Evolutionary conservation across 2,329 filamentous ascomycete species (phyloP).

Genomic region (Bipolaris gigantea): DNA sequence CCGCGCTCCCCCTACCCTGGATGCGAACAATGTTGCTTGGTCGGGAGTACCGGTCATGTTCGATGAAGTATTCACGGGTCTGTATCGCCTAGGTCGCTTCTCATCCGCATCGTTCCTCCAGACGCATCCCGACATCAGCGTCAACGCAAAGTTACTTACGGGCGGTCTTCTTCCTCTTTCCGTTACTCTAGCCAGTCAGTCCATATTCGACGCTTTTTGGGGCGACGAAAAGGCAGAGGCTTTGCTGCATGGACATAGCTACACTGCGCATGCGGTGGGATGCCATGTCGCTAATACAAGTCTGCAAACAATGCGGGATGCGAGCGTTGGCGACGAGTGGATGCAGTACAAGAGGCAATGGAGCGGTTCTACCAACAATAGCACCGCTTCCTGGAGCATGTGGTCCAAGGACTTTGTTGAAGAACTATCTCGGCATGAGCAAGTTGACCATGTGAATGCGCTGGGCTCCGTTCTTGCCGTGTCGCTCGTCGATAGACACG

Average conservation of each 20-base stretch:
- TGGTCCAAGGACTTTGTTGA: constrained; percentile 67
- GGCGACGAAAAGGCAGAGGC: constrained; percentile 76
- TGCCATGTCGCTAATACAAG: constrained; percentile 76
- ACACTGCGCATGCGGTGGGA: constrained; percentile 81
- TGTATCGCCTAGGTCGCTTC: constrained; percentile 77
- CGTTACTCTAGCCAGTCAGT: constrained; percentile 72
- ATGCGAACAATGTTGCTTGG: constrained; percentile 54
- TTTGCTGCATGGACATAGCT: constrained; percentile 81
- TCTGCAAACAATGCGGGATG: constrained; percentile 56
- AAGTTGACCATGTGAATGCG: constrained; percentile 69
- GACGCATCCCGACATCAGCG: constrained; percentile 71
- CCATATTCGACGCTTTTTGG: constrained; percentile 71
- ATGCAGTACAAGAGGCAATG: constrained; percentile 1
- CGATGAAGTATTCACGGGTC: constrained; percentile 85
- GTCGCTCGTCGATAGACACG: constrained; percentile 53
- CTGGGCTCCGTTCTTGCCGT: constrained; percentile 76
- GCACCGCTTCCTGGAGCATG: constrained; percentile 62
- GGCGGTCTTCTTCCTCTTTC: constrained; percentile 78
- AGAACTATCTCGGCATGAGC: constrained; percentile 58
- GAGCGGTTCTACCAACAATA: neutral
- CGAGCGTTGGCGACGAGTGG: constrained; percentile 3
- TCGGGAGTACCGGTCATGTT: constrained; percentile 76
- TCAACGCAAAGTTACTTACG: constrained; percentile 82
- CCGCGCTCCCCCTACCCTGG: neutral
- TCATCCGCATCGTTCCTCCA: constrained; percentile 70